Conservation (phyloP, 768 basidiomycete species). For the Termitomyces sp. region DNA sequence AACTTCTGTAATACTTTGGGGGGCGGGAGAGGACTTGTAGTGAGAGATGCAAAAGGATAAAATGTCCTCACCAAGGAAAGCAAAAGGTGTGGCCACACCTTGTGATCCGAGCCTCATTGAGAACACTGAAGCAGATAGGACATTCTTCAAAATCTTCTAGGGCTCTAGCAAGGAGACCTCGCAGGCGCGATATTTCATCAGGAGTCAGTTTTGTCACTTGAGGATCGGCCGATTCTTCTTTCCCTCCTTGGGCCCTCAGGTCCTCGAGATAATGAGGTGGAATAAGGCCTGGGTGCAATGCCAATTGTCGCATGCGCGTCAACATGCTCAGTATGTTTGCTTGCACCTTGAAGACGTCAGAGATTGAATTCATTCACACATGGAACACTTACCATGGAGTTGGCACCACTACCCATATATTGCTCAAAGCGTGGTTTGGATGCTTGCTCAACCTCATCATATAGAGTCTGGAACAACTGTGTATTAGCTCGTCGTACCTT, state of each 20-base stretch:
- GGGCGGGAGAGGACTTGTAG: not conserved
- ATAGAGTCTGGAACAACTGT: slow-evolving; percentile 35
- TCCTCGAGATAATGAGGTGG: slow-evolving; percentile 68
- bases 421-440: slow-evolving; percentile 59
- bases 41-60: not conserved
- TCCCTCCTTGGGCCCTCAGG: slow-evolving; percentile 36
- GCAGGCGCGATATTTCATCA: slow-evolving; percentile 50
- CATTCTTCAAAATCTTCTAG: slow-evolving; percentile 84
- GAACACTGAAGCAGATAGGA: slow-evolving; percentile 61
- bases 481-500: not conserved
- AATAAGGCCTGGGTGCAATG: slow-evolving; percentile 71
- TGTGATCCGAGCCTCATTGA: slow-evolving; percentile 68
- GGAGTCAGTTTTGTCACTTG: slow-evolving; percentile 38
- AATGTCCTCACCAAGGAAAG: slow-evolving; percentile 47
- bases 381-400: slow-evolving; percentile 31
- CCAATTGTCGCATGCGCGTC: slow-evolving; percentile 82
- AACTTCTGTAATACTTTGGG: slow-evolving; percentile 58
- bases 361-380: not conserved
- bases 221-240: slow-evolving; percentile 20
- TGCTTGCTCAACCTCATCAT: slow-evolving; percentile 61
- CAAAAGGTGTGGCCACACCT: slow-evolving; percentile 72
- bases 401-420: slow-evolving; percentile 39
- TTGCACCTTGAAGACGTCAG: slow-evolving; percentile 38
- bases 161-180: slow-evolving; percentile 51
- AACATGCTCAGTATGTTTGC: slow-evolving; percentile 74